These are phyloP conservation scores for Geranomyces variabilis DNA, from an alignment of 192 early-diverging fungal genomes.

Conservation along the genomic window DNA sequence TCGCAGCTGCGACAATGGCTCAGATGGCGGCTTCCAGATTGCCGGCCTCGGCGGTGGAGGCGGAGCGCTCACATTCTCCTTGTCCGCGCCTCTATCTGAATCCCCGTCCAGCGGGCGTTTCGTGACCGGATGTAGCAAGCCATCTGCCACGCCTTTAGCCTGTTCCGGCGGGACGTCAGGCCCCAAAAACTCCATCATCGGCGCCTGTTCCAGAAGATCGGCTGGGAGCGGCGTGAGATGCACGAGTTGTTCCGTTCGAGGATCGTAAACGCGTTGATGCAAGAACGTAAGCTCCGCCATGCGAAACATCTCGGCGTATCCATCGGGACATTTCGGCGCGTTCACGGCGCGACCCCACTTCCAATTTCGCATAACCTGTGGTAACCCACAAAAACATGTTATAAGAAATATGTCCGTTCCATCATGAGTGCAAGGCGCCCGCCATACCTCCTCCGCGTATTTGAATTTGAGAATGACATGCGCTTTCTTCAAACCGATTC, in stretches of 20 bases:
- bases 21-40: too few relatives aligned
- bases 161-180: constrained; percentile 51
- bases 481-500: constrained; percentile 87
- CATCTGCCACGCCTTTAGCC: constrained; percentile 62
- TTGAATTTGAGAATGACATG: constrained; percentile 39
- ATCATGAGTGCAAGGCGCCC: background rate
- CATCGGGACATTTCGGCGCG: constrained; percentile 55
- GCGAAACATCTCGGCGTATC: constrained; percentile 72
- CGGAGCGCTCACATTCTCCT: too few relatives aligned
- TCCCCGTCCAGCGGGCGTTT: constrained; percentile 48
- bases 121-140: constrained; percentile 65
- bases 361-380: constrained; percentile 44
- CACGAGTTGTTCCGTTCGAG: constrained; percentile 49
- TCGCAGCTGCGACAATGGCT: too few relatives aligned
- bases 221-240: constrained; percentile 60
- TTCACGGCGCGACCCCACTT: constrained; percentile 51
- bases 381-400: background rate
- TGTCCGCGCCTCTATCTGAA: too few relatives aligned
- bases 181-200: constrained; percentile 60
- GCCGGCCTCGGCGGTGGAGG: too few relatives aligned
- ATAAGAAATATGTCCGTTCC: background rate
- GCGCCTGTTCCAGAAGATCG: constrained; percentile 39
- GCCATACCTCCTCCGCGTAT: constrained; percentile 27
- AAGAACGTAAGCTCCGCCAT: constrained; percentile 86
- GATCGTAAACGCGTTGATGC: constrained; percentile 89